phyloP scores from a whole-genome alignment of 2,329 filamentous ascomycete genomes.

The Catunica adiposa region DNA sequence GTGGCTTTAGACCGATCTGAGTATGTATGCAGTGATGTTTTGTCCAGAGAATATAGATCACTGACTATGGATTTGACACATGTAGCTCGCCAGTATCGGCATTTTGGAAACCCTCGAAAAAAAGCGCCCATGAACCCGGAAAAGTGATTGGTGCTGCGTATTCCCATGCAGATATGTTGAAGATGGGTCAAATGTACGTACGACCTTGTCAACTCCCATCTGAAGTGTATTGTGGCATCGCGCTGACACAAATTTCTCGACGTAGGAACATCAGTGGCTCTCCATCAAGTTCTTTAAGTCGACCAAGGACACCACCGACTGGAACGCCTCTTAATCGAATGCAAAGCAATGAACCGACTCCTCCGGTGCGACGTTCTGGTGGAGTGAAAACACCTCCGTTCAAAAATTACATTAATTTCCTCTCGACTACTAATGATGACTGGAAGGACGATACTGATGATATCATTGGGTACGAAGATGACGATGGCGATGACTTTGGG shows the following conservation, averaged over 20 bases:
- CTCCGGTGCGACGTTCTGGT: conserved; percentile 36
- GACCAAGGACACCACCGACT: conserved; percentile 56
- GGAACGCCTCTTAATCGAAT: conserved; percentile 19
- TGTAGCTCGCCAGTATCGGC: conserved; percentile 59
- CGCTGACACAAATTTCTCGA: conserved; percentile 5
- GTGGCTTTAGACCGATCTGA: conserved; percentile 39
- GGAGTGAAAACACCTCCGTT: conserved; percentile 46
- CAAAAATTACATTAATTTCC: conserved; percentile 63
- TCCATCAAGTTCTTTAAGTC: conserved; percentile 32
- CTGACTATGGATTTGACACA: background rate
- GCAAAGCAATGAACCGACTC: conserved; percentile 37
- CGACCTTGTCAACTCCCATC: background rate
- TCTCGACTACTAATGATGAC: conserved; percentile 66
- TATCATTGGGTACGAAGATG: conserved; percentile 60
- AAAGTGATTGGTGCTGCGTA: conserved; percentile 88
- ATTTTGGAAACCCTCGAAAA: conserved; percentile 59
- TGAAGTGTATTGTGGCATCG: conserved; percentile 18
- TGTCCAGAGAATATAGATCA: background rate
- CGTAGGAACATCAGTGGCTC: conserved; percentile 6
- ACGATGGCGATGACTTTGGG: conserved; percentile 89
- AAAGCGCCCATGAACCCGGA: conserved; percentile 41
- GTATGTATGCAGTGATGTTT: conserved; percentile 28
- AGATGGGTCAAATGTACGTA: conserved; percentile 59
- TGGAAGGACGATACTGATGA: conserved; percentile 67
- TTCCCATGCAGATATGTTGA: conserved; percentile 88